Conservation (phyloP, 2,329 filamentous ascomycete genomes). For the Thyridium curvatum region DNA sequence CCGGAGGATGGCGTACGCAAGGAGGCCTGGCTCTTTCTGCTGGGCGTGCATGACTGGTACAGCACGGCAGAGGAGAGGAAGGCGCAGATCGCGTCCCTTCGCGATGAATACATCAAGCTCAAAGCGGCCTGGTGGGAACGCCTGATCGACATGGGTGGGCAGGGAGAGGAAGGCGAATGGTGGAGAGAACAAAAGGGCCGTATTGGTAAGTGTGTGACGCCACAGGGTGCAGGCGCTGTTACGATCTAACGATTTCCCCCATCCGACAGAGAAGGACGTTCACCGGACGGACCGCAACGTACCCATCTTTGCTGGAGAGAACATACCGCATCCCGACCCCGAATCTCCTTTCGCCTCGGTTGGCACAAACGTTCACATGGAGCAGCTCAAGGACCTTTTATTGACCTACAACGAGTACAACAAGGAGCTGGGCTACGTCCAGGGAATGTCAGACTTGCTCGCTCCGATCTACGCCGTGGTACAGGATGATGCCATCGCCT, state of each 20-base stretch:
- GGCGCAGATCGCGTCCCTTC: conserved; percentile 73
- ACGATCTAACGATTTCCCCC: not conserved
- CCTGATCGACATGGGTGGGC: conserved; percentile 74
- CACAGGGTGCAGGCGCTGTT: not conserved
- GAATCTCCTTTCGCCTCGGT: conserved; percentile 89
- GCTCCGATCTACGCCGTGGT: conserved; percentile 95
- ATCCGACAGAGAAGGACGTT: conserved; percentile 82
- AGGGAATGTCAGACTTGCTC: conserved; percentile 96
- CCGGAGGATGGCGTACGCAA: conserved; percentile 87
- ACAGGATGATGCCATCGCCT: conserved; percentile 94
- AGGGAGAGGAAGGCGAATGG: conserved; percentile 82
- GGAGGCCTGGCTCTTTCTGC: conserved; percentile 91
- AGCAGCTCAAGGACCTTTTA: conserved; percentile 99
- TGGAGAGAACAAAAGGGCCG: conserved; percentile 91
- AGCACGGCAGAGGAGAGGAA: conserved; percentile 80
- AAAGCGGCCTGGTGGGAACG: conserved; percentile 97
- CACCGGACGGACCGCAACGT: conserved; percentile 94
- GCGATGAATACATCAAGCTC: conserved; percentile 89
- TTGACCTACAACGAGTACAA: conserved; percentile 99
- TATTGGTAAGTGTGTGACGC: conserved; percentile 63
- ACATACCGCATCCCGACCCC: conserved; percentile 92
- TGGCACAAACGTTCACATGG: conserved; percentile 94
- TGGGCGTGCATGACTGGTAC: conserved; percentile 91
- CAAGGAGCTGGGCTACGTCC: conserved; percentile 89
- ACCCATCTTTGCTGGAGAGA: conserved; percentile 92